Base-by-base conservation (phyloP, 2,329 filamentous ascomycete species). In the Metarhizium sp. region DNA sequence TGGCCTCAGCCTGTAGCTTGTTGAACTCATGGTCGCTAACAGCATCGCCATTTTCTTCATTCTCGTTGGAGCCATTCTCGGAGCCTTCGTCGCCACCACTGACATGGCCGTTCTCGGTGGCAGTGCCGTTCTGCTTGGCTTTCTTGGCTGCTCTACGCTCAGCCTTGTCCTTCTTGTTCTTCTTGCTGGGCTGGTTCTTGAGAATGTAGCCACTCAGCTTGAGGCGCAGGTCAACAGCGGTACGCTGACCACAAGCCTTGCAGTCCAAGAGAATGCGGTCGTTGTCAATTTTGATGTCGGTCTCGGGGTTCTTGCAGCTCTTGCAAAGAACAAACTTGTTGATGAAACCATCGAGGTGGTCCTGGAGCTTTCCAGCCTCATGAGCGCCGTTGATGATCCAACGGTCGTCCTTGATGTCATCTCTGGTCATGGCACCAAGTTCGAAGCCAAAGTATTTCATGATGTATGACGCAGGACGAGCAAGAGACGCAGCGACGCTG, bases 381-480 rank as follows among this genome's bases (percentile, higher is more conserved):
- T 99, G 94, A 63, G 92, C 90, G 71, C 94, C 94, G 77, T 99
- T 99, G 83, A 99, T 97, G 77, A 99, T 99, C 92, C 94, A 99
- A 71, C 94, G 94, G 72, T 99, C 94, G 72, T 97, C 92, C 67
- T 90, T 86, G 62, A 94, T 92, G 71, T 96, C 94, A 65, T 91
- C 92, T 78, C 96, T 97, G 78, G 94, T 96, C 79, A 97, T 94
- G 66, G 94, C 94, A 71, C 94, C 94, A 57, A 99, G 86, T 77
- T 99, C 94, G 73, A 99, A 97, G 66, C 94, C 94, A 69, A 99
- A 99, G 80, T 95, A 99, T 80, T 99, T 99, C 86, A 99, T 97
- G 71, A 99, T 84, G 73, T 96, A 95, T 69, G 90, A 81, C 62
- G 92, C 90, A 61, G 92, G 92, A 66, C 94, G 92, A 67, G 90